phyloP scores from a whole-genome alignment of 768 basidiomycete species.

The Mycena latifolia region DNA sequence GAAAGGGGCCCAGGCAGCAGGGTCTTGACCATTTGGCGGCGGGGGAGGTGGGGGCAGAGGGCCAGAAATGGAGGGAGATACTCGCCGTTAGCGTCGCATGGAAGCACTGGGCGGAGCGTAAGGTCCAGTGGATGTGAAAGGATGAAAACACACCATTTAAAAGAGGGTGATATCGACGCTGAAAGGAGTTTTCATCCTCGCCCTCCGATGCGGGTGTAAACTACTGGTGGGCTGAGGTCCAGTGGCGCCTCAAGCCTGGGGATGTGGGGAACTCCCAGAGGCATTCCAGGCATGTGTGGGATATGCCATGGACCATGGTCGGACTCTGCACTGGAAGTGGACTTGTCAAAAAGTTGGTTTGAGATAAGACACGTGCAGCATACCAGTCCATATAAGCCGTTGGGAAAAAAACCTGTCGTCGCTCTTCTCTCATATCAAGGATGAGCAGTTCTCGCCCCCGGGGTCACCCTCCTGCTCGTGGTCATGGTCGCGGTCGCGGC shows the following conservation, averaged over 20 bases:
- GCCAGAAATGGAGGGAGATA: not conserved
- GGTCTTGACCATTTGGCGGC: constrained; percentile 14
- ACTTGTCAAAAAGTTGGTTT: too few species aligned
- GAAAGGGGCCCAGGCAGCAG: constrained; percentile 10
- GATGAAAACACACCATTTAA: not conserved
- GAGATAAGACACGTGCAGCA: too few species aligned
- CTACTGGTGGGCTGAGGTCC: not conserved
- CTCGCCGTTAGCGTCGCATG: not conserved
- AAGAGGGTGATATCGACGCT: not conserved
- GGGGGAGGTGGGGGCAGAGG: constrained; percentile 9
- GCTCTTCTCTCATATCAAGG: too few species aligned
- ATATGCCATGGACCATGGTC: constrained; percentile 20
- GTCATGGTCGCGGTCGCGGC: not conserved
- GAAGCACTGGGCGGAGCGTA: not conserved
- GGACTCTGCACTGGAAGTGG: too few species aligned
- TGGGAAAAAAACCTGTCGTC: too few species aligned
- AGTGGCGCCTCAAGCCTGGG: not conserved
- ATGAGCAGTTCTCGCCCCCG: not conserved
- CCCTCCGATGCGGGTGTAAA: constrained; percentile 22
- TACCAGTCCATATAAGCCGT: too few species aligned
- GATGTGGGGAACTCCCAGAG: not conserved
- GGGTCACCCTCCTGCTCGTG: not conserved
- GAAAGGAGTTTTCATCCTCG: constrained; percentile 18
- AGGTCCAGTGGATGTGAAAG: not conserved
- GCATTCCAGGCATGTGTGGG: constrained; percentile 10